Base-by-base conservation (phyloP, 202 grass and related monocot species). In the Musa balbisiana region DNA sequence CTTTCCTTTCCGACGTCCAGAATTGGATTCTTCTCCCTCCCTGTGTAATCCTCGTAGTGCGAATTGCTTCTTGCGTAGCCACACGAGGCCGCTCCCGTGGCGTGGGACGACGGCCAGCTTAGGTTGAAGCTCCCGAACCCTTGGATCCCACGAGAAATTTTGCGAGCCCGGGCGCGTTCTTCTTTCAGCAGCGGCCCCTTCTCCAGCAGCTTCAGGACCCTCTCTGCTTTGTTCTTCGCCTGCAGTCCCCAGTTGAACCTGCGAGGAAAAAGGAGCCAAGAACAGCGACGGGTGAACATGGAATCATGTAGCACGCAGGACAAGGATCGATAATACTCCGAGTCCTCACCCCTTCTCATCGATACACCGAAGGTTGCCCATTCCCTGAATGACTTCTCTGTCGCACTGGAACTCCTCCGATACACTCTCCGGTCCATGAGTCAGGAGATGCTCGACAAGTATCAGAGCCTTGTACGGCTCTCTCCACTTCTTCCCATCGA, bases 201-300 rank as follows among this genome's bases (percentile, higher is more conserved):
- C 77, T 92, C 88, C 58, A 94, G 86, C 83, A 94, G 84, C 82
- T 75, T 87, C 50, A 98, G 75, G 54, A 98, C 87, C 16, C 85
- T 90, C 77, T 94, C 88, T 53, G 91, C 83, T 77, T 98, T 98
- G 69, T 55, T 26, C 79, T 76, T 94, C 74, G 92, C 87, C 58
- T 80, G 80, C 43, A 64, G n/a, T 0, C 91, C 94, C 91, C 94
- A 98, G 78, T 98, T 91, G 73, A 93, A 98, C 33, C 94, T 98
- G 83, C 59, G 24, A 22, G 62, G 20, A 69, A 20, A 6, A 43
- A 43, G 33, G 33, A 43, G 33, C 33, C 33, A 43, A 43, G 33
- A 43, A 43, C 33, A 43, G 33, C 0, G 33, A 43, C 33, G 1
- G 33, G 5, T 43, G 33, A 43, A 43, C 58, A 62, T 8, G 58